These are phyloP conservation scores for Penstemon eatonii DNA, from an alignment of 257 asterid genomes.

Conservation along the genomic window DNA sequence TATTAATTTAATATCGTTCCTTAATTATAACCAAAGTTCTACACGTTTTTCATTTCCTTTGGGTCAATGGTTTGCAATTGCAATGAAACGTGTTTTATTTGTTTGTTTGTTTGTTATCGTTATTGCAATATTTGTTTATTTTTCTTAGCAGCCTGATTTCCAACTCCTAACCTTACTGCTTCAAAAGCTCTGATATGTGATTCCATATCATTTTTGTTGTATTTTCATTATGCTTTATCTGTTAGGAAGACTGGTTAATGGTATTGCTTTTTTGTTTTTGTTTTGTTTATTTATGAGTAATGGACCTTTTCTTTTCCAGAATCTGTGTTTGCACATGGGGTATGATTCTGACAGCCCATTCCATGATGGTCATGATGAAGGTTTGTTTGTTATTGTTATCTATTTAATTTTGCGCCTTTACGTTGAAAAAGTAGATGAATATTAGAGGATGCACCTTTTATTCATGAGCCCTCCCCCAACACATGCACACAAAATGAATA, in stretches of 20 bases:
- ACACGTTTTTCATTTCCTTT: too few relatives aligned
- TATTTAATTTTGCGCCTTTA: background rate
- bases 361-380: slow-evolving; percentile 9
- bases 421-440: too few relatives aligned
- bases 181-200: background rate
- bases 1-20: too few relatives aligned
- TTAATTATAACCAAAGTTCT: too few relatives aligned
- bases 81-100: too few relatives aligned
- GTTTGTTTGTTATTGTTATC: background rate
- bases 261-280: background rate
- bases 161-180: background rate
- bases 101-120: too few relatives aligned
- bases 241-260: background rate
- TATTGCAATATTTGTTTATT: too few relatives aligned
- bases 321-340: slow-evolving; percentile 9
- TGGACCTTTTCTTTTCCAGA: background rate
- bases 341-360: slow-evolving; percentile 15
- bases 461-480: too few relatives aligned
- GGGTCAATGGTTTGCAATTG: too few relatives aligned
- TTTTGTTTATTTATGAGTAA: background rate
- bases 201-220: background rate
- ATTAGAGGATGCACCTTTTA: too few relatives aligned
- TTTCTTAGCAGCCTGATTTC: background rate
- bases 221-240: background rate
- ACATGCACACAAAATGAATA: too few relatives aligned